Conservation (phyloP, 768 basidiomycete species). For the Auriscalpium orientale region DNA sequence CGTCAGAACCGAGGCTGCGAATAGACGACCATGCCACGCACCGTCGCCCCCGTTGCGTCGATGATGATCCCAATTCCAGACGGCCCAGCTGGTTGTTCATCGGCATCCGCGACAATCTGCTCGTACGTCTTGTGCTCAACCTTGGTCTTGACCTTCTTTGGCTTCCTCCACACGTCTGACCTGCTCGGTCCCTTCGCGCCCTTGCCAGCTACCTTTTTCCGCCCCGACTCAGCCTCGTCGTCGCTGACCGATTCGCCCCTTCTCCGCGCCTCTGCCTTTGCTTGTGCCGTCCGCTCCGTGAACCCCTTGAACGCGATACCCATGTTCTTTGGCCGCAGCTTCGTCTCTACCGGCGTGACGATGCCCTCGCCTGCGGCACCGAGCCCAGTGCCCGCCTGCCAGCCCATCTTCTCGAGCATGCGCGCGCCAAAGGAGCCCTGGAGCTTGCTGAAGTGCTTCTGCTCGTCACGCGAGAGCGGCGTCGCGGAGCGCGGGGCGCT, state of each 20-base stretch:
- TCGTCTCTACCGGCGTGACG: constrained; percentile 80
- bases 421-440: constrained; percentile 75
- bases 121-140: constrained; percentile 96
- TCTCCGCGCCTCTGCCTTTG: constrained; percentile 70
- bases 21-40: constrained; percentile 31
- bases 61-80: constrained; percentile 80
- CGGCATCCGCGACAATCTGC: constrained; percentile 86
- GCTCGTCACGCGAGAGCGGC: constrained; percentile 56
- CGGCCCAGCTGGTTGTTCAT: constrained; percentile 38
- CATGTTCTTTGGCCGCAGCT: constrained; percentile 75
- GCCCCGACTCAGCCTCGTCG: constrained; percentile 50
- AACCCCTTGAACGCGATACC: constrained; percentile 86
- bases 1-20: constrained; percentile 4
- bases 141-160: constrained; percentile 78
- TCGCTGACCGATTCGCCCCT: constrained; percentile 70
- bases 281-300: constrained; percentile 81
- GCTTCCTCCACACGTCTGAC: constrained; percentile 79
- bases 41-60: constrained; percentile 90
- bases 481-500: constrained; percentile 35
- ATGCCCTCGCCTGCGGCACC: constrained; percentile 75
- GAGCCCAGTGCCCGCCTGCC: constrained; percentile 77
- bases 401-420: constrained; percentile 93
- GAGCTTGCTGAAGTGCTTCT: constrained; percentile 77
- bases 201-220: constrained; percentile 39
- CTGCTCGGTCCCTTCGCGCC: constrained; percentile 45